Conservation (phyloP, 106 monocot species). For the Amphibolis antarctica region DNA sequence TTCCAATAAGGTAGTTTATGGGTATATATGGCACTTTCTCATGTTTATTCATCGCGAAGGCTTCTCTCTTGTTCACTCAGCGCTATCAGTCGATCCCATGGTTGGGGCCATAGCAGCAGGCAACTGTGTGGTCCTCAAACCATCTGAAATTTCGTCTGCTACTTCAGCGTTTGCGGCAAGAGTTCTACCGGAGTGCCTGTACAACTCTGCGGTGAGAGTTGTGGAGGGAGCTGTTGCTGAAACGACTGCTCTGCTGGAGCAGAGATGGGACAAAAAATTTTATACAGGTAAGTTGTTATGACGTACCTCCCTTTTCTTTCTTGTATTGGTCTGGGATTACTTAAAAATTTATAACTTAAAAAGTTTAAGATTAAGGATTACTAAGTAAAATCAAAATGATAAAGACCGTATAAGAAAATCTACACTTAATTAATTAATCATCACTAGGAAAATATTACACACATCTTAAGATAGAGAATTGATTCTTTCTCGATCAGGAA, state of each 20-base stretch:
- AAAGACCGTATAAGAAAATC: no score
- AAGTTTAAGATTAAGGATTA: neutral
- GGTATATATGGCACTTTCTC: neutral
- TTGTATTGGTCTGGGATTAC: neutral
- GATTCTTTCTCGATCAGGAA: conserved; percentile 18
- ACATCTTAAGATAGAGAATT: neutral
- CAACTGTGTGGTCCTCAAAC: conserved; percentile 30
- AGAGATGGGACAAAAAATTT: conserved; percentile 33
- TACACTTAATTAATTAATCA: no score
- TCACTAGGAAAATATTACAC: no score
- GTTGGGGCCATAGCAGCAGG: conserved; percentile 36
- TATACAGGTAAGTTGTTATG: conserved; percentile 18
- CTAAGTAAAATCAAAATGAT: no score
- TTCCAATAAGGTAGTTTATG: neutral
- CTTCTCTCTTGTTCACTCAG: conserved; percentile 9
- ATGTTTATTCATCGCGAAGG: neutral
- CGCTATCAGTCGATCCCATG: conserved; percentile 27
- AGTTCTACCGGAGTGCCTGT: conserved; percentile 17
- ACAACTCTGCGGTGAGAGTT: conserved; percentile 24
- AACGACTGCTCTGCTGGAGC: conserved; percentile 28
- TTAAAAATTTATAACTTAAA: neutral
- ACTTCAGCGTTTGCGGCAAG: conserved; percentile 19
- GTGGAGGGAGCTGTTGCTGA: conserved; percentile 27
- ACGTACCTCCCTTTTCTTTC: neutral
- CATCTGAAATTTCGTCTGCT: conserved; percentile 30